Evolutionary conservation across 31 red algal species (phyloP), one percentile per base, ranked within the genome.

Genomic region (Bonnemaisonia californica): DNA sequence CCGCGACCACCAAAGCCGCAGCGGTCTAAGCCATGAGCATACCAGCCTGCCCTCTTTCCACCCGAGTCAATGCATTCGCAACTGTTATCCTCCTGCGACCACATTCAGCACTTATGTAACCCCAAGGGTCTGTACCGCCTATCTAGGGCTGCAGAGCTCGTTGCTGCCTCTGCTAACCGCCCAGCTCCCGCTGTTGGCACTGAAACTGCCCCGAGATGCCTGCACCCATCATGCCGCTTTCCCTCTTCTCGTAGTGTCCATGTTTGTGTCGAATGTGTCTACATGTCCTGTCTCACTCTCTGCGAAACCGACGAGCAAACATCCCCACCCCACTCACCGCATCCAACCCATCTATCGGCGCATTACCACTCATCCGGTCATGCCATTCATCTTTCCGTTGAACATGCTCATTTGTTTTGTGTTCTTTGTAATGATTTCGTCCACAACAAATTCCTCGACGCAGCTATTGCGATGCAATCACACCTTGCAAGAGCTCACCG

Each of bases 211-310:
- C 90, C 90, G 1, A 75, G 70, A 47, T 93, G 90, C 58, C 30
- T 86, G 33, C 76, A 87, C 41, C 76, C 82, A 1, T 36, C 65
- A 3, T 93, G 90, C 57, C 75, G 28, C 23, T 68, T 72, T 27
- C 67, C 76, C 11, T 37, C 77, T 23, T 67, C 82, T 19, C 64
- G 69, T 0, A 74, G 82, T 55, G 61, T 93, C 9, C 76, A 74
- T 62, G 82, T 93, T 24, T 93, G 90, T 65, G 40, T 93, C 62
- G 47, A 87, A n/a, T 93, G 90, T 69, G 83, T 93, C 24, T 76
- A 87, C 38, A 77, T 81, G 27, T 70, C 75, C 27, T 86, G 75
- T 47, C 55, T 57, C 54, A 74, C 60, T 29, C 9, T 32, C 51
- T 16, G 33, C 40, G 29, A 72, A 24, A 34, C 83, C 32, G 45